A percentile compares a stretch with the other conserved stretches of the same genome.
These are phyloP conservation scores for Salmacisia buchloeana DNA, from an alignment of 1,284 basidiomycete species.

Conservation along the genomic window DNA sequence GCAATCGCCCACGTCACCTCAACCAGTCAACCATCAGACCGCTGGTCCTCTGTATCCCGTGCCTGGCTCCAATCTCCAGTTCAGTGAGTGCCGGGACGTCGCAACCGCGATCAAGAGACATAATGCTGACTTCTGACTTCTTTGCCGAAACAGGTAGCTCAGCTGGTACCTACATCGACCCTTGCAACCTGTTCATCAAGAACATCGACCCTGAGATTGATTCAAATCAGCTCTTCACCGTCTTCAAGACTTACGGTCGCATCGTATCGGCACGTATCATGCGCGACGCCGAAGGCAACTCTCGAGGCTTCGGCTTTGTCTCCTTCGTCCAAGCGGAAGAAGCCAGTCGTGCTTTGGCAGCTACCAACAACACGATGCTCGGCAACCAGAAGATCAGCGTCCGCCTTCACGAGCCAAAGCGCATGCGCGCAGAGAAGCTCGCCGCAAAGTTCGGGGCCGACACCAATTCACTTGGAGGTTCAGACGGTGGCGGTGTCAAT, in stretches of 20 bases:
- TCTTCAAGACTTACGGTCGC: conserved; percentile 37
- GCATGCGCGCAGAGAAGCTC: conserved; percentile 76
- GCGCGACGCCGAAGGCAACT: conserved; percentile 76
- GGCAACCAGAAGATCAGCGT: conserved; percentile 66
- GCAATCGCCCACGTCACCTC: conserved; percentile 4
- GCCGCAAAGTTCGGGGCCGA: conserved; percentile 63
- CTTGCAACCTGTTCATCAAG: conserved; percentile 46
- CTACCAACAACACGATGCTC: conserved; percentile 23
- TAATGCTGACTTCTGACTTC: background rate
- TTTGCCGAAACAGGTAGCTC: conserved; percentile 15
- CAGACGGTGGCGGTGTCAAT: conserved; percentile 12
- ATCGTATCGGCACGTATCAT: conserved; percentile 76
- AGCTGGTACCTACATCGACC: conserved; percentile 40
- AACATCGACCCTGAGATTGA: conserved; percentile 32
- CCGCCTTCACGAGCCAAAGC: conserved; percentile 81
- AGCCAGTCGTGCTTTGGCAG: conserved; percentile 69
- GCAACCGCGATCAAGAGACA: background rate
- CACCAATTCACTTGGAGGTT: conserved; percentile 2
- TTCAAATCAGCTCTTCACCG: conserved; percentile 29
- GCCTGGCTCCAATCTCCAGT: conserved; percentile 29
- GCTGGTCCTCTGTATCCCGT: conserved; percentile 16
- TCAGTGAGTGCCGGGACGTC: conserved; percentile 6
- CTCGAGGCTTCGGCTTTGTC: conserved; percentile 92
- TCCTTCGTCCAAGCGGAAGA: conserved; percentile 56
- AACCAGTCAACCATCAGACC: conserved; percentile 14